Base-by-base conservation (phyloP, 257 asterid genomes). In the Solanum bulbocastanum region DNA sequence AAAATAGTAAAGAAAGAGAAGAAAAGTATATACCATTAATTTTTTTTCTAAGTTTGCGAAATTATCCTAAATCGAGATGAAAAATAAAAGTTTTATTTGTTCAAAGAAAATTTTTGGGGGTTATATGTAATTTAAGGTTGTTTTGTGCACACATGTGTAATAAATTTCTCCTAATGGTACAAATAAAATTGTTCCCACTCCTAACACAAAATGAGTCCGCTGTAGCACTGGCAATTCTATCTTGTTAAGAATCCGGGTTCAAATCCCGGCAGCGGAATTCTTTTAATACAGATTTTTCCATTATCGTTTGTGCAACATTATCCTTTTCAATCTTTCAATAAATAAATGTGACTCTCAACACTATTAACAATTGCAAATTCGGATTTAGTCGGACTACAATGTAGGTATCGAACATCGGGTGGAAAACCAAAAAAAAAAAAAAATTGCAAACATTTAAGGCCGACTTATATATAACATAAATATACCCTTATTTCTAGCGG, bases 361-460 rank as follows among this genome's bases (percentile, higher is more conserved):
- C 3, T 68, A 30, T 68, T 68, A 8, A 11, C 15, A 42, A 42
- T 11, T 42, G 49, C 5, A 42, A 42, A 42, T 42, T 42, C 5
- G 0, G 15, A 42, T 42, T 42, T 42, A 0, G 46, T 42, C 0
- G 14, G 13, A 14, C 4, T 10, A 0, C 46, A 42, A 42, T 42
- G 14, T 42, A 5, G 46, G 0, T 42, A 42, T 0, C 1, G 46
- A 5, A 42, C 14, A 42, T 0, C 5, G 5, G 5, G 0, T 42
- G 2, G 5, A 0, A 39, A 39, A 39, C 3, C 0, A 39, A 39
- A 40, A 42, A 42, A 10, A 11, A 11, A 42, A 3, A 40, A 27
- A 2, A 27, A 27, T 27, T 27, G 75, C 11, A 68, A 68, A 27
- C 71, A 62, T 62, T 62, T 62, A 62, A 56, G 60, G 60, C 20